Base-by-base conservation (phyloP, 768 basidiomycete species). In the Boletus vermiculosoides region DNA sequence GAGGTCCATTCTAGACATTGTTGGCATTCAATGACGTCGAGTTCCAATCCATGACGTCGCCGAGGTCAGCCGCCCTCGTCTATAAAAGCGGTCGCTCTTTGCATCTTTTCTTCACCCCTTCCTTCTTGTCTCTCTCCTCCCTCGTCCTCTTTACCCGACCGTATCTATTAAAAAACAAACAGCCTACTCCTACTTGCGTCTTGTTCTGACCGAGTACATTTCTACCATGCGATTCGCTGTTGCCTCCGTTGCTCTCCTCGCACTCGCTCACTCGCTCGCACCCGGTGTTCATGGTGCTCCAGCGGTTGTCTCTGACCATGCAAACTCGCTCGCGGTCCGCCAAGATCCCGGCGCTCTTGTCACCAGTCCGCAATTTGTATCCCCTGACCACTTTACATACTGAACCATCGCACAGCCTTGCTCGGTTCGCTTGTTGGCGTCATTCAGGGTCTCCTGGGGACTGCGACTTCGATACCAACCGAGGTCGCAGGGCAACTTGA, bases 141-240 rank as follows among this genome's bases (percentile, higher is more conserved):
- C 33, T 57, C 50, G 0, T 56, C 52, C 60, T 47, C 60, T 39
- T 34, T 7, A 30, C 33, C 56, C 65, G 59, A 52, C 41, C 37
- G 40, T 53, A 53, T 44, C 18, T 25, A 52, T 42, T 39, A 59
- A 69, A 66, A 59, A 47, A 20, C 51, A 58, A 57, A n/a, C 65
- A 58, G 0, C 52, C 63, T 65, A 50, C 59, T 57, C 55, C 15
- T 36, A 45, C 59, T 62, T 59, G 60, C 42, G 56, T 64, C 63
- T 52, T 52, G 63, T 45, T 52, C 58, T 54, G 56, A 60, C 56
- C 60, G 52, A 59, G 62, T 60, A 60, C 64, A 70, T 66, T 37
- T 60, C 50, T 56, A 66, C 20, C 54, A 72, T 70, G 69, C 69
- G 58, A 58, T 63, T 59, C 54, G 25, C 63, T 20, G 30, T 53